Percentiles rank a stretch among this genome's conserved stretches.
These are phyloP conservation scores for Colletotrichum shisoi DNA, from an alignment of 2,329 filamentous ascomycete genomes.

Conservation along the genomic window DNA sequence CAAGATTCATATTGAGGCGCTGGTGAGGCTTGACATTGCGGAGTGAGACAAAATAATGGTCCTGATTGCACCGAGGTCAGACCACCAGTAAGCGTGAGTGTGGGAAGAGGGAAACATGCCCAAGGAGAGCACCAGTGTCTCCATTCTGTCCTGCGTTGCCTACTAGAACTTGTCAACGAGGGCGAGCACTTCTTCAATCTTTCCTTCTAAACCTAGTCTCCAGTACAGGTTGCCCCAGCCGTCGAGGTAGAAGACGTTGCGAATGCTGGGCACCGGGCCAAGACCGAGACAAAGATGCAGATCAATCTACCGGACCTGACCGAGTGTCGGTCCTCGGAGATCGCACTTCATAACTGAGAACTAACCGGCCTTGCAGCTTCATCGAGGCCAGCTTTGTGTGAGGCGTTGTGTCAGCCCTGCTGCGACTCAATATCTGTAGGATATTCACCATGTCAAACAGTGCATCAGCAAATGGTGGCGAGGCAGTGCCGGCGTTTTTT, in stretches of 20 bases:
- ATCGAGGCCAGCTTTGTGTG: background rate
- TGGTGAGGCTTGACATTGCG: too few species aligned
- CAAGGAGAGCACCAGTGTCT: background rate
- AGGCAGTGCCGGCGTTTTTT: background rate
- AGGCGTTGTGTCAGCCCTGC: conserved; percentile 2
- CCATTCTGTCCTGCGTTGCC: background rate
- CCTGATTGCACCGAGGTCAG: too few species aligned
- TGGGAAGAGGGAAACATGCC: background rate
- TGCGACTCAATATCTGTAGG: too few species aligned
- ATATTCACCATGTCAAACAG: background rate
- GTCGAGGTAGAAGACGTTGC: background rate
- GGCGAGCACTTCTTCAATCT: background rate
- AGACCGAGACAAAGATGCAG: background rate
- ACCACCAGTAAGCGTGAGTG: too few species aligned
- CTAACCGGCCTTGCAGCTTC: background rate
- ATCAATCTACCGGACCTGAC: background rate
- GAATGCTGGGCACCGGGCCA: background rate
- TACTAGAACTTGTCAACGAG: background rate
- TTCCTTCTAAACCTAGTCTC: background rate
- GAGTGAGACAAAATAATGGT: too few species aligned
- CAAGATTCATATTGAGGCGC: too few species aligned
- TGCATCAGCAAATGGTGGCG: background rate
- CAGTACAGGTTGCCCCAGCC: background rate
- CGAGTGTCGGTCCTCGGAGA: background rate
- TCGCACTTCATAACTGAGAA: background rate